Evolutionary conservation across 306 rosid species (phyloP).

Genomic region (Prunus armeniaca): DNA sequence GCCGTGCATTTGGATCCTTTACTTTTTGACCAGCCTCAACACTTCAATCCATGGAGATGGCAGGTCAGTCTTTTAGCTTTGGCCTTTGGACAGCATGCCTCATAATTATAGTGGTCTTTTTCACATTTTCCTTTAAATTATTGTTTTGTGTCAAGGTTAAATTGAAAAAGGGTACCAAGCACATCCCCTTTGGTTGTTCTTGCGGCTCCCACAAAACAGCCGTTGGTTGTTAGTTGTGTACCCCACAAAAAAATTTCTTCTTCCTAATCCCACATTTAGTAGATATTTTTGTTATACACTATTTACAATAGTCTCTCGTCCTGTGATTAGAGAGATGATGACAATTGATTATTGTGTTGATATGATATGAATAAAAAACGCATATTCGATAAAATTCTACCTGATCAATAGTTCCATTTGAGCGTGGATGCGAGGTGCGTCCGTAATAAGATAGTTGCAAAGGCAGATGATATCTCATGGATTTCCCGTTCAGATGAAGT

Average conservation of each 20-base stretch:
- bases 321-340: no score
- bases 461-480: constrained; percentile 16
- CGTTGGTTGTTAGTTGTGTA: constrained; percentile 29
- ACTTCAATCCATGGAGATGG: constrained; percentile 99
- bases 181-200: constrained; percentile 36
- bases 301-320: background rate
- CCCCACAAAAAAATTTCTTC: background rate
- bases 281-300: background rate
- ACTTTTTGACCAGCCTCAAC: constrained; percentile 92
- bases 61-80: constrained; percentile 54
- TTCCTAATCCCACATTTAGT: background rate
- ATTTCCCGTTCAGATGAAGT: constrained; percentile 32
- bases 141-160: background rate
- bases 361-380: no score
- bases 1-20: constrained; percentile 93
- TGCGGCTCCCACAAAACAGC: constrained; percentile 43
- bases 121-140: background rate
- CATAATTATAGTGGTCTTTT: constrained; percentile 25
- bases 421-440: background rate
- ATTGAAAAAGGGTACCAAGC: constrained; percentile 25
- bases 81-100: constrained; percentile 33
- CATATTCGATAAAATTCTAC: no score
- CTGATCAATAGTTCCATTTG: no score
- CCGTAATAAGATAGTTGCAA: constrained; percentile 4
- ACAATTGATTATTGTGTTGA: no score